Evolutionary conservation across 2,329 filamentous ascomycete species (phyloP).

Genomic region (Venturia nashicola): DNA sequence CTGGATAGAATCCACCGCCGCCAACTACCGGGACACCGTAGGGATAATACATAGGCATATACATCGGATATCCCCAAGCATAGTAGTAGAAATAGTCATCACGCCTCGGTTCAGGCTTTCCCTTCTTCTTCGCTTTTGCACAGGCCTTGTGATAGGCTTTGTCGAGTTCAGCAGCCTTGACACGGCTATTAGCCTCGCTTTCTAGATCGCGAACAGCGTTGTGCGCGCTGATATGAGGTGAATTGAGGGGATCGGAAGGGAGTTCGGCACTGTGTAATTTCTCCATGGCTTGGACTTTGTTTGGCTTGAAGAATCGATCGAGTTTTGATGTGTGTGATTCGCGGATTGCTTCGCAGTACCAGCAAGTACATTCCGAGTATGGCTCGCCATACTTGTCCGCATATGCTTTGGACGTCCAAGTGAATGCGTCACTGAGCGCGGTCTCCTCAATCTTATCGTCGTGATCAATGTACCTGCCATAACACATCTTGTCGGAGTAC

Average conservation of each 20-base stretch:
- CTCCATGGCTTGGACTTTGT: conserved; percentile 18
- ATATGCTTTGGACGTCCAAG: conserved; percentile 61
- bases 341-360: conserved; percentile 69
- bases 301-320: conserved; percentile 8
- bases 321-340: conserved; percentile 18
- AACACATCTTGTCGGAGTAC: conserved; percentile 35
- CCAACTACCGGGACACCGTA: conserved; percentile 33
- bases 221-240: conserved; percentile 62
- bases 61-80: conserved; percentile 34
- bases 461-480: conserved; percentile 58
- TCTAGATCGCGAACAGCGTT: conserved; percentile 43
- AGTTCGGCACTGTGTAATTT: conserved; percentile 21
- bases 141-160: conserved; percentile 40
- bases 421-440: conserved; percentile 52
- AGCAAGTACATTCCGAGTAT: conserved; percentile 69
- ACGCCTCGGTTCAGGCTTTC: conserved; percentile 21
- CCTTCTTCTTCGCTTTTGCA: conserved; percentile 25
- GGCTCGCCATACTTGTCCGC: conserved; percentile 51
- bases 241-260: conserved; percentile 40
- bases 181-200: conserved; percentile 16
- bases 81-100: conserved; percentile 27
- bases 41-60: conserved; percentile 33
- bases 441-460: conserved; percentile 71
- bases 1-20: conserved; percentile 26
- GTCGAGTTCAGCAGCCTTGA: conserved; percentile 34